Base-by-base conservation (phyloP, 106 monocot genomes). In the Hemerocallis citrina region DNA sequence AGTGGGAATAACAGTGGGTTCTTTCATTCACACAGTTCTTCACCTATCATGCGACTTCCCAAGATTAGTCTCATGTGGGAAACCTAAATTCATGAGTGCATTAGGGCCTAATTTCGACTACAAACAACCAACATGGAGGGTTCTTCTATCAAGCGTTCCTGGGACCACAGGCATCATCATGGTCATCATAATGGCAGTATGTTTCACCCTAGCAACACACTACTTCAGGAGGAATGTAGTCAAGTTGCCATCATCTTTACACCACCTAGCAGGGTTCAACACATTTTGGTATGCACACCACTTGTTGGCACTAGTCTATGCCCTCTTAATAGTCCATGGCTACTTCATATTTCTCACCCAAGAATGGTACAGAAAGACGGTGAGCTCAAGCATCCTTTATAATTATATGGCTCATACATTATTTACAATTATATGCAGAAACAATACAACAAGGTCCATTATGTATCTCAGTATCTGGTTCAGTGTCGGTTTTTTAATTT, bases 231-330 rank as follows among this genome's bases (percentile, higher is more conserved):
- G 87, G 55, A 98, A 79, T 61, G 82, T 91, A 14, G 74, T 88
- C 10, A 91, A 92, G 68, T 49, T 98, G 63, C 91, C 87, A 20
- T 85, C 96, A 13, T 81, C 84, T 2, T 60, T 98, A 17, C 86
- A 88, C 54, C 62, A 79, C 49, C 70, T 98, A 15, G 96, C 96
- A 36, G 90, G 90, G 12, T 98, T 96, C 72, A 98, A 87, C 61
- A 84, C 96, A 46, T 98, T 98, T 66, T 98, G 96, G 96, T 98
- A 98, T 51, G 87, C 91, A 0, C 96, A 88, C 60, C 96, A 98
- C 72, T 71, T 98, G 47, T 66, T 98, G 20, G 78, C 56, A 35
- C 51, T 98, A 11, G 81, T 68, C 16, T 98, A 91, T 69, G 66
- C 42, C 19, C 84, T 98, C 57, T 82, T 98, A 14, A 51, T 88